phyloP scores from a whole-genome alignment of 148 eudicot species.

The Bassia scoparia region DNA sequence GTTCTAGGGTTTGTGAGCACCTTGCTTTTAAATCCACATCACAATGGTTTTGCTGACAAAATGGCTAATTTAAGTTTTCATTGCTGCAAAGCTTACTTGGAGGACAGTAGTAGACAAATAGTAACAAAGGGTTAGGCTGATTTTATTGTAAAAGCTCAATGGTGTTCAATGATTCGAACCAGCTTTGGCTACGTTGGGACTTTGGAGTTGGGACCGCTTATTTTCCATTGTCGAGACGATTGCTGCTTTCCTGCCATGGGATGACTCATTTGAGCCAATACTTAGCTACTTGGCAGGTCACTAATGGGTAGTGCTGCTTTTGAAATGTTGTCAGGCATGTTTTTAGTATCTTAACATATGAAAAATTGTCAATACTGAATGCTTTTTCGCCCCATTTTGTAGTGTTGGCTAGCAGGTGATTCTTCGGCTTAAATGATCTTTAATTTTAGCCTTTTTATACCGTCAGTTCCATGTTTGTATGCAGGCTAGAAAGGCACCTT shows the following conservation, averaged over 20 bases:
- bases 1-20: too few relatives aligned
- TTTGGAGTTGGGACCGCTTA: too few relatives aligned
- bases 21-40: too few relatives aligned
- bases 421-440: not conserved
- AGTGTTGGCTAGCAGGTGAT: conserved; percentile 1
- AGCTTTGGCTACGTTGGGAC: not conserved
- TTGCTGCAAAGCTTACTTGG: not conserved
- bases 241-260: not conserved
- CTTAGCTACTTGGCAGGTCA: too few relatives aligned
- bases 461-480: not conserved
- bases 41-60: too few relatives aligned
- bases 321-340: not conserved
- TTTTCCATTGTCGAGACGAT: not conserved
- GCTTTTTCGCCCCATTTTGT: not conserved
- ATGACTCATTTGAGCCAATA: not conserved
- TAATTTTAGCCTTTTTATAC: not conserved
- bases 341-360: not conserved
- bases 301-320: not conserved
- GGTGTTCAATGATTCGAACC: not conserved
- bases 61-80: not conserved
- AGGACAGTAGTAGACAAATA: not conserved
- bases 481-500: conserved; percentile 17
- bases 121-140: too few relatives aligned
- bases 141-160: not conserved
- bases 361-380: not conserved